Percentiles rank a stretch among this genome's conserved stretches.
Evolutionary conservation across 2,329 filamentous ascomycete species (phyloP).

Genomic region (Zymoseptoria crescenta): DNA sequence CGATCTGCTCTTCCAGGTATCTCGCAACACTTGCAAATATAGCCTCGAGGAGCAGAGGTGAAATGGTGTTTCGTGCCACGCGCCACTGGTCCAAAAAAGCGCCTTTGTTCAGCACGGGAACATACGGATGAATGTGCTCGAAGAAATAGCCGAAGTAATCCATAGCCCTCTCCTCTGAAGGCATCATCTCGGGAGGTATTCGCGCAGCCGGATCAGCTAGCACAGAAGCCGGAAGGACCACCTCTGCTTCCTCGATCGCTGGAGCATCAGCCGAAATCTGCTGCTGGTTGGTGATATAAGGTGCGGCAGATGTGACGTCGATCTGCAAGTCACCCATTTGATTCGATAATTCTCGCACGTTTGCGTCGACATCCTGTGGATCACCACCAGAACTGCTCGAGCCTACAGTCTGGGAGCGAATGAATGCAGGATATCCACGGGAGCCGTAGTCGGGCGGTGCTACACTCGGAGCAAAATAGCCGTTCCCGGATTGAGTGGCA

Average conservation of each 20-base stretch:
- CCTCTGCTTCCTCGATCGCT: conserved; percentile 64
- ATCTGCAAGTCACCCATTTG: conserved; percentile 81
- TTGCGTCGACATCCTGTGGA: conserved; percentile 27
- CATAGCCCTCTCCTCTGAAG: conserved; percentile 70
- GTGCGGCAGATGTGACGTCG: conserved; percentile 77
- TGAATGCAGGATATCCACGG: conserved; percentile 10
- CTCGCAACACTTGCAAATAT: conserved; percentile 84
- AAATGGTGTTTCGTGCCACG: conserved; percentile 71
- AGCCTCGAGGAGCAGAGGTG: conserved; percentile 79
- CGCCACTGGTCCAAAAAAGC: conserved; percentile 88
- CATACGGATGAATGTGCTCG: conserved; percentile 80
- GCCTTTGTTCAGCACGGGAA: conserved; percentile 76
- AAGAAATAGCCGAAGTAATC: conserved; percentile 91
- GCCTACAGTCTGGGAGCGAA: conserved; percentile 20
- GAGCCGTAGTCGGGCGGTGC: conserved; percentile 14
- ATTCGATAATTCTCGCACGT: conserved; percentile 35
- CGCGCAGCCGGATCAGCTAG: conserved; percentile 69
- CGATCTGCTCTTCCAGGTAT: conserved; percentile 71
- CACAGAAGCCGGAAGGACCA: conserved; percentile 59
- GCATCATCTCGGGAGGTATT: conserved; percentile 91
- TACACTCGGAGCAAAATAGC: conserved; percentile 9
- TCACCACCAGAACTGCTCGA: conserved; percentile 25
- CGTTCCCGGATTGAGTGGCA: conserved; percentile 8
- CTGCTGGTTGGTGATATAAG: conserved; percentile 67
- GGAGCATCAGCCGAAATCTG: conserved; percentile 51